phyloP scores from a whole-genome alignment of 805 yeast genomes.

The Maudiozyma pseudohumilis region DNA sequence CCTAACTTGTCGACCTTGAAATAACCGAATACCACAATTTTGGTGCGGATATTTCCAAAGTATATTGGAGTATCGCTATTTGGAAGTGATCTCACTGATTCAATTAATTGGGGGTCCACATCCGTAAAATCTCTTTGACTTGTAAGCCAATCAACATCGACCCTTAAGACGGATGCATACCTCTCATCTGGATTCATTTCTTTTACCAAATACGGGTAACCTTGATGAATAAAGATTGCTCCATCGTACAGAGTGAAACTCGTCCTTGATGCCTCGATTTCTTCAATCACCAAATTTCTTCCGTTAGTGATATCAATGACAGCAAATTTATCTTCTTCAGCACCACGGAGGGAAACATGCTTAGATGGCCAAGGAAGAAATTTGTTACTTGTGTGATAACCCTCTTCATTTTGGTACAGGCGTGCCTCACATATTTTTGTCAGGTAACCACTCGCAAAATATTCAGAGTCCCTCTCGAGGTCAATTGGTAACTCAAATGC shows the following conservation, averaged over 20 bases:
- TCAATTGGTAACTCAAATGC: conserved; percentile 73
- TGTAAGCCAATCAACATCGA: conserved; percentile 90
- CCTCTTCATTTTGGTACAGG: conserved; percentile 34
- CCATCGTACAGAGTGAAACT: conserved; percentile 88
- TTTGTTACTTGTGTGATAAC: conserved; percentile 45
- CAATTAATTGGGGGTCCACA: conserved; percentile 76
- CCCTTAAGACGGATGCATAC: conserved; percentile 78
- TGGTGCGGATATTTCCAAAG: conserved; percentile 65
- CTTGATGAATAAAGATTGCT: conserved; percentile 90
- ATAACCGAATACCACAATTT: conserved; percentile 80
- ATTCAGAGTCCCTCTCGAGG: conserved; percentile 42
- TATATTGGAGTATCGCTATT: conserved; percentile 51
- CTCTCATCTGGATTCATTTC: conserved; percentile 74
- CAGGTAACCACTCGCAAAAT: conserved; percentile 35
- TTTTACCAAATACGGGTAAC: conserved; percentile 74
- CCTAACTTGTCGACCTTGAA: conserved; percentile 72
- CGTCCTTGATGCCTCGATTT: conserved; percentile 78
- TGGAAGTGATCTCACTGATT: conserved; percentile 45
- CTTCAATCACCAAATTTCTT: conserved; percentile 72
- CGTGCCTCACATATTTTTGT: conserved; percentile 32
- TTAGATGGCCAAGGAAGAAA: conserved; percentile 78
- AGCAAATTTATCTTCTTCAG: conserved; percentile 73
- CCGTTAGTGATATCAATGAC: conserved; percentile 83
- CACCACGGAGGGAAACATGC: conserved; percentile 69
- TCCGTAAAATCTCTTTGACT: conserved; percentile 87